Evolutionary conservation across 805 yeast species (phyloP), one percentile per base, ranked within the genome.

Genomic region (Candida pseudofarinosa): DNA sequence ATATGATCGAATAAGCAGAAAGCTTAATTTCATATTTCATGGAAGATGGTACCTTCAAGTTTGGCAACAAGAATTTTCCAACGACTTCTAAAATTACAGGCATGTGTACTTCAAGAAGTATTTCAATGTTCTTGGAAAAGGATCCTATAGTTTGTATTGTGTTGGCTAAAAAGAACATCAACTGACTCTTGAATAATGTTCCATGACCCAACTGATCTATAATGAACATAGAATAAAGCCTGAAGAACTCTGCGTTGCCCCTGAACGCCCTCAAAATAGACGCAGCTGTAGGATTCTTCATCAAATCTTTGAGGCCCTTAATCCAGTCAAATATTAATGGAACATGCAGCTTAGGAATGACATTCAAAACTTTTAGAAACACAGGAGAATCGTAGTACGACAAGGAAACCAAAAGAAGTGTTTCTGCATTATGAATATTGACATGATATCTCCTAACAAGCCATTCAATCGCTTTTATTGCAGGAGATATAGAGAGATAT

Each of bases 391-490:
- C 78, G 63, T 83, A 88, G 65, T 85, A 88, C n/a, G 97, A 95
- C 51, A 93, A 71, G 1, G 85, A 75, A 2, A 90, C 73, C 43
- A 91, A 63, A 36, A 93, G 58, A 26, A 93, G 58, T 42, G 71
- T 59, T 60, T 91, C 98, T 0, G 89, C 68, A 55, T 86, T 88
- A 55, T 85, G 83, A 38, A 86, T 72, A 59, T 93, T 90, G 51
- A 88, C 80, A 57, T 88, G 83, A 69, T 82, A 93, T 53, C 98
- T 77, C 67, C 99, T 83, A 15, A 93, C 83, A 18, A 90, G 79
- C 99, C 99, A 93, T 69, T 93, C 99, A 10, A 88, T 72, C 4
- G 97, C 91, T 53, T 83, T 82, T 39, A 88, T 56, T 2, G 97
- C 76, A 18, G 95, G 87, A 17, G 81, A 75, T 41, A 89, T 65